These are phyloP conservation scores for Oryza nivara DNA, from an alignment of 176 grass and related monocot species.

Conservation along the genomic window DNA sequence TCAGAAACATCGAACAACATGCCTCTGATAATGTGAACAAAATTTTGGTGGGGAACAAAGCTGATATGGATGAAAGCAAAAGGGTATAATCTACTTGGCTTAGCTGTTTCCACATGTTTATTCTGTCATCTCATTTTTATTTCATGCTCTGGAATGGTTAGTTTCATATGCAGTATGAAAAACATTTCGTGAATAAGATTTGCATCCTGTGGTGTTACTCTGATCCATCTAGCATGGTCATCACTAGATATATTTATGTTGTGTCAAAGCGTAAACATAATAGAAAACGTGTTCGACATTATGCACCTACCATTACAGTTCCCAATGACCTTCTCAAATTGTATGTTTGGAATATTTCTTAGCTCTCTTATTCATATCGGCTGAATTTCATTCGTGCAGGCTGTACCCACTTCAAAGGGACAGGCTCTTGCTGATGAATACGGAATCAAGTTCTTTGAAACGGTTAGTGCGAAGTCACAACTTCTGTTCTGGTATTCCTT, in stretches of 20 bases:
- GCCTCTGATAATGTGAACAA: conserved; percentile 66
- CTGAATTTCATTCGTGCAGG: conserved; percentile 40
- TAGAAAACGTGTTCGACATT: background rate
- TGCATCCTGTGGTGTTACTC: background rate
- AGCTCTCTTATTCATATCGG: background rate
- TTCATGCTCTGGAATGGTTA: background rate
- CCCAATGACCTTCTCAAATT: background rate
- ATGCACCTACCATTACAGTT: background rate
- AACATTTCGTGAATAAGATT: background rate
- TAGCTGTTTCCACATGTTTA: background rate
- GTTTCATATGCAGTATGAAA: background rate
- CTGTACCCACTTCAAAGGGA: conserved; percentile 73
- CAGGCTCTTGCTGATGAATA: conserved; percentile 86
- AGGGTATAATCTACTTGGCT: background rate
- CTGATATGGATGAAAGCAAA: conserved; percentile 71
- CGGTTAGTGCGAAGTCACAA: conserved; percentile 48
- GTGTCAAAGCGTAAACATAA: conserved; percentile 6
- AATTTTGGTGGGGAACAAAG: conserved; percentile 61
- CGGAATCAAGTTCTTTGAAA: conserved; percentile 84
- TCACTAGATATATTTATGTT: background rate
- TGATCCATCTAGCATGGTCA: background rate
- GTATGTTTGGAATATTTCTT: background rate
- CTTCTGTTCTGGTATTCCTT: conserved; percentile 24
- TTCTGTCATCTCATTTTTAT: background rate
- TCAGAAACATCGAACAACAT: conserved; percentile 72